These are phyloP conservation scores for Trichosporon asahii DNA, from an alignment of 1,284 basidiomycete genomes.

Conservation along the genomic window DNA sequence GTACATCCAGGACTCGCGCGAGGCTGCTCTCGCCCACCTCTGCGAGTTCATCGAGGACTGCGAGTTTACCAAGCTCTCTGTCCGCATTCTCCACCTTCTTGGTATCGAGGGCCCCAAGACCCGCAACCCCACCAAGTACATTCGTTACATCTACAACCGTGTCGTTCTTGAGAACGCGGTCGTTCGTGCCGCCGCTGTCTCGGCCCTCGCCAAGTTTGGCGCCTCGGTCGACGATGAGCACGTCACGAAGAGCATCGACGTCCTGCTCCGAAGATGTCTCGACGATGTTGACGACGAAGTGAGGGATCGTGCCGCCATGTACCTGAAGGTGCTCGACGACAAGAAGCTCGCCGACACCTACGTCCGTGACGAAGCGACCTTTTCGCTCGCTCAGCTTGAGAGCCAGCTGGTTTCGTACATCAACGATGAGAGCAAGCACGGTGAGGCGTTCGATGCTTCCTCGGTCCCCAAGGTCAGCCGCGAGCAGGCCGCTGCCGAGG, in stretches of 20 bases:
- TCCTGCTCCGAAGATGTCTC: constrained; percentile 84
- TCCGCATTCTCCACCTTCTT: constrained; percentile 90
- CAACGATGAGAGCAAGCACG: constrained; percentile 67
- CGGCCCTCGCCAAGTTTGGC: constrained; percentile 94
- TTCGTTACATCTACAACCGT: constrained; percentile 99
- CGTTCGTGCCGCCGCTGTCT: constrained; percentile 92
- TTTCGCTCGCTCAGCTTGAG: constrained; percentile 81
- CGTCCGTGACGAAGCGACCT: constrained; percentile 90
- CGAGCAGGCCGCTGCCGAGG: constrained; percentile 79
- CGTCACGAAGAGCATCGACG: constrained; percentile 80
- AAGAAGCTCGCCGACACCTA: constrained; percentile 76
- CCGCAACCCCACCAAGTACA: constrained; percentile 94
- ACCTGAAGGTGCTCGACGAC: constrained; percentile 78
- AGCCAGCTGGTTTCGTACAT: constrained; percentile 83
- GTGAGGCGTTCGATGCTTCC: constrained; percentile 72
- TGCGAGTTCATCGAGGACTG: constrained; percentile 99
- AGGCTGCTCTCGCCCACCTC: constrained; percentile 91
- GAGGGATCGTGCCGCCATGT: constrained; percentile 93
- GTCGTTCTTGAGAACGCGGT: constrained; percentile 98
- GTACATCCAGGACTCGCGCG: constrained; percentile 91
- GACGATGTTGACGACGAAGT: constrained; percentile 99
- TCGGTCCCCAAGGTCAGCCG: constrained; percentile 86
- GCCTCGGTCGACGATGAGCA: constrained; percentile 74
- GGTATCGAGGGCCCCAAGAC: constrained; percentile 95
- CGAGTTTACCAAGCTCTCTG: constrained; percentile 98